Evolutionary conservation across 352 stramenopile genomes (phyloP), one percentile per base, ranked within the genome.

Genomic region (Phytophthora nicotianae): DNA sequence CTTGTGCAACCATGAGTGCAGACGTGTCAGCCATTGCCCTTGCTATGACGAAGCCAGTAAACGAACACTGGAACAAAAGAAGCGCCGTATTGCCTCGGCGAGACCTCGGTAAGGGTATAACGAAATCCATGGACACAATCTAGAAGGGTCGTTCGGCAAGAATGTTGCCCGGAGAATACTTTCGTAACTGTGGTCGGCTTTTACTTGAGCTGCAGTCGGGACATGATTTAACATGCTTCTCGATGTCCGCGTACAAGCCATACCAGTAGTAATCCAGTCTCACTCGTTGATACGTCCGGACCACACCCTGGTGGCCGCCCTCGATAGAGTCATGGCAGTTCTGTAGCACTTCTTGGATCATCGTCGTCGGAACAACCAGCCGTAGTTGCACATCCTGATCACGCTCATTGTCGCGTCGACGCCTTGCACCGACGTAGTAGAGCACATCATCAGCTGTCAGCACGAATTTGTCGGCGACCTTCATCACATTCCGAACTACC

Each of bases 51-150:
- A 17, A 47, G 7, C 42, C 42, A 3, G 21, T 49, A 19, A 49
- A 49, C 21, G 32, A 40, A n/a, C n/a, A 53, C 17, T 43, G 47
- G 17, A 53, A 53, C 8, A 41, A 10, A 6, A 53, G 7, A 0
- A 53, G 5, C 2, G 47, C 47, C 3, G 29, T 53, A 9, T 53
- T 43, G 6, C 29, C 27, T 10, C 47, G 26, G 2, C 27, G 47
- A 53, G 5, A 43, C 47, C 24, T 53, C 27, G 45, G 29, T 38
- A 46, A 20, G 0, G 19, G n/a, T 45, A 47, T 46, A 9, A 37
- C 32, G 13, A 37, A 37, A 10, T 37, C 32, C 32, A 37, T 37
- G 5, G 32, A 37, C 3, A 37, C 32, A 9, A 37, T 37, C 32
- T 37, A 9, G 14, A 37, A 37, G 0, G 3, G 32, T 37, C 32